Evolutionary conservation across 371 early-diverging fungal species (phyloP), one percentile per base, ranked within the genome.

Genomic region (Mucor lusitanicus): DNA sequence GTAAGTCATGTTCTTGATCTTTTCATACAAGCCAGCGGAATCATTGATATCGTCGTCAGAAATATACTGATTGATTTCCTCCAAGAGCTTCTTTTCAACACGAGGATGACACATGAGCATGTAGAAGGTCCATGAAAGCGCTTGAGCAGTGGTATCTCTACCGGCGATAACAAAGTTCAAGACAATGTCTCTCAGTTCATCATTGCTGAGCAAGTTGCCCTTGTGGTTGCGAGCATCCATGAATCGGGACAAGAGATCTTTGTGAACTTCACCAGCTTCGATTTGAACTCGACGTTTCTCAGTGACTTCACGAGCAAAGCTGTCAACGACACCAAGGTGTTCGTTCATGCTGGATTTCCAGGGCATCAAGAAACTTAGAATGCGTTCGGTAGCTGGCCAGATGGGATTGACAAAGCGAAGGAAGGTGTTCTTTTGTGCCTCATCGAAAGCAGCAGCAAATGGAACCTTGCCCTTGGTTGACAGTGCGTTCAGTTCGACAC

Each of bases 101-200:
- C 74, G 68, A 0, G 89, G 85, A 53, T 87, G 77, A 23, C 79
- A 74, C 53, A 82, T 70, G 17, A 93, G 73, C 33, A 75, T 74
- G 48, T 83, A 90, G 64, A 90, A 85, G 21, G 87, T 79, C 94
- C 94, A 93, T 17, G 85, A 85, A 17, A 92, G 79, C 6, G 90
- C 87, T 63, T 90, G 90, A 0, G 91, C 90, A 1, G 92, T 92
- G 0, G 91, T 89, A 63, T 91, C 91, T 12, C 91, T 79, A 6
- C 80, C 83, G 19, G 83, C 90, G 70, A 92, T 85, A 59, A 90
- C 84, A 68, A 91, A 88, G 75, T 91, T 93, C 57, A 92, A 67
- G 2, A 91, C 81, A 50, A 87, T 79, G 69, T 93, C 93, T 6
- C 85, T 73, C 40, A 92, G 74, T 57, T 83, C 80, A n/a, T 83